Evolutionary conservation across 129 eudicot species (phyloP).

Genomic region (Escallonia rubra): DNA sequence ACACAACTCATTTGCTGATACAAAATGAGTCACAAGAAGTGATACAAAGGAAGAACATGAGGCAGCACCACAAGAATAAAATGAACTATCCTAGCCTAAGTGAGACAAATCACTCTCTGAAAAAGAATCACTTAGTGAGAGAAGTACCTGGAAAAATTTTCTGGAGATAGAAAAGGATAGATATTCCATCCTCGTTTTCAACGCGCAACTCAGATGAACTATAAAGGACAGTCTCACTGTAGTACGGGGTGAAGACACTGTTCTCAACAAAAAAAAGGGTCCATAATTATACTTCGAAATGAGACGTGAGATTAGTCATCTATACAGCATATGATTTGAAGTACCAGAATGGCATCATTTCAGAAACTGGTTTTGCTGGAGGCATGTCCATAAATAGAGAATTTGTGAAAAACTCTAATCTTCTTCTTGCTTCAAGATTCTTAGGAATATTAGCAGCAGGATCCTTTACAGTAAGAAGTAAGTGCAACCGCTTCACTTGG

Average conservation of each 20-base stretch:
- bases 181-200: conserved; percentile 97
- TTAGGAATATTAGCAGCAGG: conserved; percentile 82
- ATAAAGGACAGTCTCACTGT: conserved; percentile 92
- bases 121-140: background rate
- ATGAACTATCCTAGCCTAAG: background rate
- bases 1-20: too few relatives aligned
- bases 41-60: too few relatives aligned
- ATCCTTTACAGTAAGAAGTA: conserved; percentile 89
- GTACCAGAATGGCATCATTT: conserved; percentile 96
- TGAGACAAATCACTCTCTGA: background rate
- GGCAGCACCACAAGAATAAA: too few relatives aligned
- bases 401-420: conserved; percentile 84
- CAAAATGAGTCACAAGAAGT: too few relatives aligned
- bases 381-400: conserved; percentile 99
- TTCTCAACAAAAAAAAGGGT: conserved; percentile 18
- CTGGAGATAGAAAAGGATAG: conserved; percentile 92
- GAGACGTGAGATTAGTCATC: background rate
- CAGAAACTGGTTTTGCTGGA: conserved; percentile 79
- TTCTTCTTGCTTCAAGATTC: conserved; percentile 97
- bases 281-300: conserved; percentile 1
- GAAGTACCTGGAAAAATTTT: conserved; percentile 91
- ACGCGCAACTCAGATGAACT: conserved; percentile 72
- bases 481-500: conserved; percentile 84
- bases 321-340: background rate
- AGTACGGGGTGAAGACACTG: conserved; percentile 99